Evolutionary conservation across 2,329 filamentous ascomycete species (phyloP).

Genomic region (Hymenoscyphus fraxineus): DNA sequence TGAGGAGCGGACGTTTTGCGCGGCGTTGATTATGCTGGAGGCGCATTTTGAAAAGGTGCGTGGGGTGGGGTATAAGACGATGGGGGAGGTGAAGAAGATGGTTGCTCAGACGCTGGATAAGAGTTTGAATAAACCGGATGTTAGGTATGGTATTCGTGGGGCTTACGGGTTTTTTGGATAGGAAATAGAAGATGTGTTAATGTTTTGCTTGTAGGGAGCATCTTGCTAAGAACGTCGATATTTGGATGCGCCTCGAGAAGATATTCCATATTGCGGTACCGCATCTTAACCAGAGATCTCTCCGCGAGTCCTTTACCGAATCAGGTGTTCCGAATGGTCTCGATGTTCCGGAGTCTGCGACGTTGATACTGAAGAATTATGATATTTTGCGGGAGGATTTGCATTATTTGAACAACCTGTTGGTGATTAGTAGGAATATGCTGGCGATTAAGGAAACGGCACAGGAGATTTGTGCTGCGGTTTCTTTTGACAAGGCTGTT

Average conservation of each 20-base stretch:
- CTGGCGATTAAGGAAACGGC: conserved; percentile 62
- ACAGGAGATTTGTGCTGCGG: conserved; percentile 61
- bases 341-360: conserved; percentile 59
- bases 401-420: conserved; percentile 60
- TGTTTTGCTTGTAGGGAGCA: conserved; percentile 44
- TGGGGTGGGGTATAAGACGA: conserved; percentile 54
- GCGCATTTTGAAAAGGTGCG: conserved; percentile 56
- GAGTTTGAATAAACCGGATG: conserved; percentile 55
- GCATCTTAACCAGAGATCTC: conserved; percentile 55
- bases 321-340: conserved; percentile 52
- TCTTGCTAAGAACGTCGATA: conserved; percentile 58
- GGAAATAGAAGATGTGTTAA: conserved; percentile 10
- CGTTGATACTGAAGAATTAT: conserved; percentile 61
- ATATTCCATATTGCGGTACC: conserved; percentile 60
- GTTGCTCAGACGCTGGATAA: conserved; percentile 60
- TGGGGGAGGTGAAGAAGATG: conserved; percentile 52
- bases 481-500: conserved; percentile 63
- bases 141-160: conserved; percentile 43
- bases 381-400: conserved; percentile 58
- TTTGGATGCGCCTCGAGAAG: conserved; percentile 62
- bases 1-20: conserved; percentile 60
- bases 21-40: conserved; percentile 58
- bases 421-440: conserved; percentile 63
- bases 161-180: not conserved
- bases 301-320: conserved; percentile 51